These are phyloP conservation scores for Aureoboletus auriporus DNA, from an alignment of 768 basidiomycete genomes.

Conservation along the genomic window DNA sequence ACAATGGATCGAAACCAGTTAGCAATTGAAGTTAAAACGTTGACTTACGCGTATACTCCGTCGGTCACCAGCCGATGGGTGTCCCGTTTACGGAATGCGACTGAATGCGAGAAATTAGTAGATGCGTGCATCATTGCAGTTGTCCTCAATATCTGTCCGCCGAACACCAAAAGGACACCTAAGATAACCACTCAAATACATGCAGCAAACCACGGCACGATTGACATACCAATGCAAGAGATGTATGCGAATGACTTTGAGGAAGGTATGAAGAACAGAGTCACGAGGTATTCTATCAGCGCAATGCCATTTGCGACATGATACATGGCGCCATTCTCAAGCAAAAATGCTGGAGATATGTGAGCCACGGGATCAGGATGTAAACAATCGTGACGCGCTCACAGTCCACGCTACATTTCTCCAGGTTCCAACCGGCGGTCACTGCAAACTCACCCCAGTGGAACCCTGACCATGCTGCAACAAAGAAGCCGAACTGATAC, in stretches of 20 bases:
- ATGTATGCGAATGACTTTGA: conserved; percentile 59
- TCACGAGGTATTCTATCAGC: conserved; percentile 73
- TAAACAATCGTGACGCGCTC: conserved; percentile 31
- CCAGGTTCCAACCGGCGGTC: conserved; percentile 92
- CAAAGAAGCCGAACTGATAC: conserved; percentile 77
- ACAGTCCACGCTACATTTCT: conserved; percentile 93
- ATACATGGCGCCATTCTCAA: conserved; percentile 87
- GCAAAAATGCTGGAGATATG: conserved; percentile 68
- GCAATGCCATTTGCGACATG: conserved; percentile 80
- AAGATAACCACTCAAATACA: conserved; percentile 1
- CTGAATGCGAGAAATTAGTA: conserved; percentile 87
- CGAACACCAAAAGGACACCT: conserved; percentile 64
- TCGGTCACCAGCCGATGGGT: conserved; percentile 80
- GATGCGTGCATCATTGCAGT: conserved; percentile 96
- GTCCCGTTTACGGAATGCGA: conserved; percentile 70
- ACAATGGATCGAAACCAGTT: not conserved
- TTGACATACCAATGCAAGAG: conserved; percentile 50
- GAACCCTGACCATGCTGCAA: conserved; percentile 80
- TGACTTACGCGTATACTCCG: conserved; percentile 81
- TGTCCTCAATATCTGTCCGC: conserved; percentile 79
- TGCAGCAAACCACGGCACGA: not conserved
- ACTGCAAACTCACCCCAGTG: conserved; percentile 95
- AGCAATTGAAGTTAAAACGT: not conserved
- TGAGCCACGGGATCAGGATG: conserved; percentile 4
- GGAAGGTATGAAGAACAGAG: conserved; percentile 61